These are phyloP conservation scores for Phascolomyces articulosus DNA, from an alignment of 371 early-diverging fungal species.

Conservation along the genomic window DNA sequence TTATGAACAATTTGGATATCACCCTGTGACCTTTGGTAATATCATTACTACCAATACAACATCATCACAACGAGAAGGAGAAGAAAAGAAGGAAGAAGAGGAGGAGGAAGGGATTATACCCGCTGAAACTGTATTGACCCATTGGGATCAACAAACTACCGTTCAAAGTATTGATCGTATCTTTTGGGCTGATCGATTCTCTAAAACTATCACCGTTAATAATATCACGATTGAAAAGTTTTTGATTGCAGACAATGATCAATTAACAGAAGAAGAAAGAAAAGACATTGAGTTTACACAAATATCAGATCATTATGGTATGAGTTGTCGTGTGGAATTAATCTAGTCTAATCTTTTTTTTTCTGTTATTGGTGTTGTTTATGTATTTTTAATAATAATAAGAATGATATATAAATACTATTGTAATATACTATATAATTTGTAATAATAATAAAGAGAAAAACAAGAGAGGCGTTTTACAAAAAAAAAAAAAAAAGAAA, in stretches of 20 bases:
- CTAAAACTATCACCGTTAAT: constrained; percentile 8
- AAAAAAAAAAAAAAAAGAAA: too few species aligned
- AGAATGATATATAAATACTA: too few species aligned
- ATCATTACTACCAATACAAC: too few species aligned
- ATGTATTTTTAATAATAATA: not conserved
- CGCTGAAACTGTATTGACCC: constrained; percentile 66
- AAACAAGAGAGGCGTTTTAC: not conserved
- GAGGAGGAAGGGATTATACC: constrained; percentile 34
- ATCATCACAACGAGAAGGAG: too few species aligned
- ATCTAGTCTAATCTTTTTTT: not conserved
- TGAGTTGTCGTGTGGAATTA: constrained; percentile 10
- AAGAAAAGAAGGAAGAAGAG: constrained; percentile 36
- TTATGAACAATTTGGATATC: constrained; percentile 61
- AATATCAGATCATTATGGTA: constrained; percentile 33
- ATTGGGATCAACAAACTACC: constrained; percentile 51
- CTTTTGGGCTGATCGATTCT: constrained; percentile 38
- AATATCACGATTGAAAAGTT: constrained; percentile 40
- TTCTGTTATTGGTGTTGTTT: not conserved
- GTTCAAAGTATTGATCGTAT: constrained; percentile 77
- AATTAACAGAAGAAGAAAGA: constrained; percentile 4
- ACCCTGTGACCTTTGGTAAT: constrained; percentile 84
- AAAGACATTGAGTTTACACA: constrained; percentile 43
- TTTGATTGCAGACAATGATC: constrained; percentile 24
- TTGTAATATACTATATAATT: not conserved
- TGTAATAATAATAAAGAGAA: not conserved